phyloP scores from a whole-genome alignment of 345 rosid species.

The Heritiera littoralis region DNA sequence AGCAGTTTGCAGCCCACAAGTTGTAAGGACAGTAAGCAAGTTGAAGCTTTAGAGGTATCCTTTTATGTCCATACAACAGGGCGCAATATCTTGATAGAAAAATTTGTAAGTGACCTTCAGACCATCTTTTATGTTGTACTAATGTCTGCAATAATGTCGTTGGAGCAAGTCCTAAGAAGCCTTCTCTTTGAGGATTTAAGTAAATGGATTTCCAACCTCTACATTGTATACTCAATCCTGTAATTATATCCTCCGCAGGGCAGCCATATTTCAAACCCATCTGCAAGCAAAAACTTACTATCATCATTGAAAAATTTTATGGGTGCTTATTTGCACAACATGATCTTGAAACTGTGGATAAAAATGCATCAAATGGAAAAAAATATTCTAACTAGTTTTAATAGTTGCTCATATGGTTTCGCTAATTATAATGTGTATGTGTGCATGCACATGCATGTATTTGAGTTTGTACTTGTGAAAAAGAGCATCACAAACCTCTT shows the following conservation, averaged over 20 bases:
- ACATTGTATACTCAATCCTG: slow-evolving; percentile 43
- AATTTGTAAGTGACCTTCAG: not conserved
- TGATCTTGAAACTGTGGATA: too few relatives aligned
- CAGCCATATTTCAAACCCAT: slow-evolving; percentile 28
- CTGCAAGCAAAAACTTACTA: not conserved
- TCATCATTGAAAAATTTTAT: not conserved
- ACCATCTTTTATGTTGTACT: slow-evolving; percentile 14
- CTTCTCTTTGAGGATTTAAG: slow-evolving; percentile 38
- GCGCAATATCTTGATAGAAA: slow-evolving; percentile 4
- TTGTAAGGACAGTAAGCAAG: not conserved
- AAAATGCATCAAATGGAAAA: too few relatives aligned
- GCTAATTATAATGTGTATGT: too few relatives aligned
- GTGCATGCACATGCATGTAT: too few relatives aligned
- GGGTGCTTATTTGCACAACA: too few relatives aligned
- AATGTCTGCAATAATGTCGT: slow-evolving; percentile 17
- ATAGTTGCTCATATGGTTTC: too few relatives aligned
- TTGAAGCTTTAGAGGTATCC: slow-evolving; percentile 12
- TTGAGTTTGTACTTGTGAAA: too few relatives aligned
- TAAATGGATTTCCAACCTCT: slow-evolving; percentile 47
- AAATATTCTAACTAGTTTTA: too few relatives aligned
- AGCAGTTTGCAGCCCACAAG: slow-evolving; percentile 25
- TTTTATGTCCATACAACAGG: slow-evolving; percentile 5
- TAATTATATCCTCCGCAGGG: slow-evolving; percentile 43
- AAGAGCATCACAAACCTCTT: slow-evolving; percentile 40
- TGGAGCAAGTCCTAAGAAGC: slow-evolving; percentile 45